Conservation (phyloP, 208 protist genomes). For the Acanthamoeba rhysodes region DNA sequence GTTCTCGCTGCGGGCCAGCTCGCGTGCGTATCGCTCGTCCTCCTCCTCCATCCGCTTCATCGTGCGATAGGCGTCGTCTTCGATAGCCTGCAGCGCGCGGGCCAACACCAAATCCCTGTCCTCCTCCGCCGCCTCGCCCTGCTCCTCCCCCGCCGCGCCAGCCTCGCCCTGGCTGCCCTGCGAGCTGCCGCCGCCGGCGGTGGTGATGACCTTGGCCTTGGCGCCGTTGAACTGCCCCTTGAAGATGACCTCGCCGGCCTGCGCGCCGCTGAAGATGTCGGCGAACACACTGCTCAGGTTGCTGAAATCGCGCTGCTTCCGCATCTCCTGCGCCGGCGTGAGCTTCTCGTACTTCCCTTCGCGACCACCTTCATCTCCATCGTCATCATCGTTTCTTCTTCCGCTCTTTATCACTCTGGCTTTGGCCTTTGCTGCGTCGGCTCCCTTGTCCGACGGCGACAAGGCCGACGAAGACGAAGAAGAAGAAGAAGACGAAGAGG, state of each 20-base stretch:
- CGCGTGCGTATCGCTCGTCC: conserved; percentile 35
- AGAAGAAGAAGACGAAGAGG: background rate
- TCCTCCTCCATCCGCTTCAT: conserved; percentile 61
- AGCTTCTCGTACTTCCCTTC: conserved; percentile 50
- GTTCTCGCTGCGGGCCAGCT: background rate
- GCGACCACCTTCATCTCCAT: background rate
- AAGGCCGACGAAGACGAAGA: background rate
- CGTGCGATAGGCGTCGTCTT: conserved; percentile 44
- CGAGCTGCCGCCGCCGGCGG: background rate
- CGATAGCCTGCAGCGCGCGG: conserved; percentile 65
- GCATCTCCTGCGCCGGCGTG: background rate
- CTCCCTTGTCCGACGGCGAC: background rate
- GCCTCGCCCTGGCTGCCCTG: background rate
- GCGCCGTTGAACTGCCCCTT: conserved; percentile 15
- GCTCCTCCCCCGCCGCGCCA: background rate
- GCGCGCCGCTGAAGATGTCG: conserved; percentile 54
- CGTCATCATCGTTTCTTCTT: background rate
- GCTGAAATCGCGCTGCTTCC: conserved; percentile 3
- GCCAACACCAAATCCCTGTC: conserved; percentile 44
- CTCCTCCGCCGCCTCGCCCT: background rate
- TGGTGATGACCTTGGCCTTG: conserved; percentile 38
- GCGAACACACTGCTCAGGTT: conserved; percentile 46
- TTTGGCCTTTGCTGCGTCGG: background rate
- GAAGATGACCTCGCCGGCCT: conserved; percentile 38
- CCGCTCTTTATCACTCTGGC: background rate